phyloP scores from a whole-genome alignment of 23 red algal species.

The Chondrus crispus region DNA sequence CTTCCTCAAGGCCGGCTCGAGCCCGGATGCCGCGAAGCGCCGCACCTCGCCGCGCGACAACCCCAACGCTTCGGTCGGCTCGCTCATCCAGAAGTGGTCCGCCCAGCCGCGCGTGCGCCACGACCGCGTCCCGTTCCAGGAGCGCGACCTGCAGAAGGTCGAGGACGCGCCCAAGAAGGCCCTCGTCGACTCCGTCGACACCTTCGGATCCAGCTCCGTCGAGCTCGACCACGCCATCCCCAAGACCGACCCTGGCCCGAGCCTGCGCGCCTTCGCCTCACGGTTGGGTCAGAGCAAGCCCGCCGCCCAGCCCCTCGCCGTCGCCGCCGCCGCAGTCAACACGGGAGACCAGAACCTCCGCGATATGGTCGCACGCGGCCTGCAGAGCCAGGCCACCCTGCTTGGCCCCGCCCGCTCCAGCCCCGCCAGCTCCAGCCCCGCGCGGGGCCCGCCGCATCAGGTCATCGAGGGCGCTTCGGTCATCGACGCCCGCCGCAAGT shows the following conservation, averaged over 20 bases:
- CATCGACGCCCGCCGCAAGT: no score
- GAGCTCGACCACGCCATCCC: slow-evolving; percentile 35
- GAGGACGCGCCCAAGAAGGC: not conserved
- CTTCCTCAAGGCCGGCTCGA: slow-evolving; percentile 4
- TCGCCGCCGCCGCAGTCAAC: not conserved
- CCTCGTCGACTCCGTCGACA: slow-evolving; percentile 27
- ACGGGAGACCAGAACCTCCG: not conserved
- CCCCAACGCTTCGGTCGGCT: slow-evolving; percentile 31
- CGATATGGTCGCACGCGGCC: not conserved
- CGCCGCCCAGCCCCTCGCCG: not conserved
- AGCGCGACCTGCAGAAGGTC: slow-evolving; percentile 36
- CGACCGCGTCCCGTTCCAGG: slow-evolving; percentile 38
- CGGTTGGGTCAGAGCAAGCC: not conserved
- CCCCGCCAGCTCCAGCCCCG: no score
- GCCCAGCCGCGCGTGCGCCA: not conserved
- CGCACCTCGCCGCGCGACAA: not conserved
- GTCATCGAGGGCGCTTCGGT: no score
- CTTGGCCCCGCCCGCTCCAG: no score
- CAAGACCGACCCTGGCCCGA: slow-evolving; percentile 39
- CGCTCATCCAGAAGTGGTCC: slow-evolving; percentile 41
- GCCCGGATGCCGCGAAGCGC: not conserved
- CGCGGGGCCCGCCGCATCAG: no score
- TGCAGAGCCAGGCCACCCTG: not conserved
- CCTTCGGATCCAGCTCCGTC: slow-evolving; percentile 46
- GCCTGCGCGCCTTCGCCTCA: not conserved